Base-by-base conservation (phyloP, 805 yeast genomes). In the Pichia manshurica region DNA sequence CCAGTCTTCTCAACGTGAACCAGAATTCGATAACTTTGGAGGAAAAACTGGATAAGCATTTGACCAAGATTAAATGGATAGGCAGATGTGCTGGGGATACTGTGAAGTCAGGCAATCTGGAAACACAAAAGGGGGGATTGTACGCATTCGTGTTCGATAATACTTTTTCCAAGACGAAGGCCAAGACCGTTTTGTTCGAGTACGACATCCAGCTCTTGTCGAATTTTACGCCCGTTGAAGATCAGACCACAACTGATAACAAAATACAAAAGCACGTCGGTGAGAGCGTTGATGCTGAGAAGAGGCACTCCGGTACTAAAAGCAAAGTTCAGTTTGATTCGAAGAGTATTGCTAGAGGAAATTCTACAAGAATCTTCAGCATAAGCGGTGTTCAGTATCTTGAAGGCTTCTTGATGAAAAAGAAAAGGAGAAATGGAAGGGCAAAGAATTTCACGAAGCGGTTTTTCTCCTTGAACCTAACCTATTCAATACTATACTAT, bases 81-180 rank as follows among this genome's bases (percentile, higher is more conserved):
- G 85, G 84, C 4, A 69, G 73, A 59, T 64, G 87, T 65, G 64
- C 66, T 15, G 81, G 82, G 1, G 82, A 81, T 52, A 84, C 82
- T 51, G 65, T 79, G 57, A 73, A 77, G 45, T 78, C 78, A 42
- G 95, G 90, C 1, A 67, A 71, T 23, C 71, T 82, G 50, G 71
- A 72, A n/a, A 82, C 82, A 2, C 65, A 64, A 2, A 69, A 73
- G 21, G 85, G 82, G 8, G 91, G 91, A 1, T 75, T 82, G 57
- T 84, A 77, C 65, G 97, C 96, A 0, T 86, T 91, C 62, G 83
- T 93, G 22, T 84, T 91, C 60, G 98, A 91, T 66, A 91, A 91
- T 67, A 84, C 96, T 0, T 87, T 89, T 57, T 84, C 96, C 29
- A 88, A 86, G 59, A 87, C 84, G 29, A 83, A 82, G 20, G 81